phyloP scores from a whole-genome alignment of 305 asterid species.

The Solanum hybrid region DNA sequence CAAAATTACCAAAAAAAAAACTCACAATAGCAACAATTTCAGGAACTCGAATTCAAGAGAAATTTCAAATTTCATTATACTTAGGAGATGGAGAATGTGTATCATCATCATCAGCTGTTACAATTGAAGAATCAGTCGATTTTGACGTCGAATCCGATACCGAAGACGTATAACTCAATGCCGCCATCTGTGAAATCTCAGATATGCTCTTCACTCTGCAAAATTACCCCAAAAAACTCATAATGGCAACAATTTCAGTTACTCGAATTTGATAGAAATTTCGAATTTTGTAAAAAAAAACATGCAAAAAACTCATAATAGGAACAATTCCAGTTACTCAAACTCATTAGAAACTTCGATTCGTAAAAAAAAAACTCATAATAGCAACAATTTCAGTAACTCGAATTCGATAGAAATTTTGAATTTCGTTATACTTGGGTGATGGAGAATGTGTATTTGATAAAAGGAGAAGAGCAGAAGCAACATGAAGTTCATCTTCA shows the following conservation, averaged over 20 bases:
- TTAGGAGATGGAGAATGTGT: not conserved
- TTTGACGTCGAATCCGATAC: constrained; percentile 9
- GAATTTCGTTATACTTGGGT: constrained; percentile 3
- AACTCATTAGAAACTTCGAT: not conserved
- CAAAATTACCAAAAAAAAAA: not conserved
- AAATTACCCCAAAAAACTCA: not conserved
- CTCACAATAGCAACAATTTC: not conserved
- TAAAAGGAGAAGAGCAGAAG: constrained; percentile 79
- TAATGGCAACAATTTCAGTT: not conserved
- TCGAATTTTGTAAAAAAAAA: not conserved
- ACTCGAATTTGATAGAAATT: not conserved
- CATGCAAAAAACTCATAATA: not conserved
- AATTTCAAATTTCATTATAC: not conserved
- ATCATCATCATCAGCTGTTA: constrained; percentile 21
- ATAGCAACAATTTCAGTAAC: not conserved
- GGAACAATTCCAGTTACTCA: not conserved
- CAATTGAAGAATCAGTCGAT: constrained; percentile 29
- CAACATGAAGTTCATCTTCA: constrained; percentile 44
- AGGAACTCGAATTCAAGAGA: not conserved
- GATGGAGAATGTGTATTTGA: constrained; percentile 17
- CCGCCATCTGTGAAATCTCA: constrained; percentile 11
- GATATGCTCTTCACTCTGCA: constrained; percentile 6
- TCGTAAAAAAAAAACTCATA: not conserved
- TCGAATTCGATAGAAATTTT: not conserved
- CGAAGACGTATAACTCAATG: not conserved